Percentiles rank a stretch among this genome's conserved stretches.
Evolutionary conservation across 2,329 filamentous ascomycete genomes (phyloP).

Genomic region (Akanthomyces lecanii): DNA sequence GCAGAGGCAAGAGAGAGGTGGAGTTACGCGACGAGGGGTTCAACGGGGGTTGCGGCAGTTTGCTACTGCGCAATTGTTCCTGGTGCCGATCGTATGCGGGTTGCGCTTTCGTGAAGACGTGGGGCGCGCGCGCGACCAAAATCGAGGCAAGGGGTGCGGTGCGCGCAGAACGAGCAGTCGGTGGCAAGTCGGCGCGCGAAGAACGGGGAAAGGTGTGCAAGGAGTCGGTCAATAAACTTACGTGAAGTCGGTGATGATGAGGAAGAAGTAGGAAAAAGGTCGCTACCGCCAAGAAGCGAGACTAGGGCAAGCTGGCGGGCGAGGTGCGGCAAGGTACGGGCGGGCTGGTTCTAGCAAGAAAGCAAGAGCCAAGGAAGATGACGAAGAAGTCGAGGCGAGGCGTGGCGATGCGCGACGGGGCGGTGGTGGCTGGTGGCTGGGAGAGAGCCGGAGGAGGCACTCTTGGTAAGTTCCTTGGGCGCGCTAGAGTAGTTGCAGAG

Average conservation of each 20-base stretch:
- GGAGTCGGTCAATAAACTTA: not conserved
- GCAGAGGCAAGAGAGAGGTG: not conserved
- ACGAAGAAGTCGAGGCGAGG: not conserved
- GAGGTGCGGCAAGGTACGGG: not conserved
- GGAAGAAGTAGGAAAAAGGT: not conserved
- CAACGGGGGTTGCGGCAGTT: not conserved
- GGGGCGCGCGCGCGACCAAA: constrained; percentile 4
- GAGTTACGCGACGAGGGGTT: not conserved
- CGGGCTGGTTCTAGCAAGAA: not conserved
- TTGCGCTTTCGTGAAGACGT: constrained; percentile 14
- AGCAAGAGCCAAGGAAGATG: constrained; percentile 11
- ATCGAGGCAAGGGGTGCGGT: constrained; percentile 4
- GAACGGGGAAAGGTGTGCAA: not conserved
- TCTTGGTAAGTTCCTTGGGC: not conserved
- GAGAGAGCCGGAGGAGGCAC: not conserved
- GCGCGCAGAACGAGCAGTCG: not conserved
- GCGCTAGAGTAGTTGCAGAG: not conserved
- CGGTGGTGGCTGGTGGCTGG: constrained; percentile 7
- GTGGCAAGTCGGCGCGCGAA: not conserved
- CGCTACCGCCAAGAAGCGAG: not conserved
- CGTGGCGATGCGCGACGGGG: constrained; percentile 10
- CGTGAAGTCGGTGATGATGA: not conserved
- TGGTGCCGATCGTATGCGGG: constrained; percentile 9
- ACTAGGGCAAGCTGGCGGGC: not conserved
- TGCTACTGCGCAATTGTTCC: constrained; percentile 1